Evolutionary conservation across 1,139 yeast genomes (phyloP).

Genomic region (Debaryomycetaceae sp.): DNA sequence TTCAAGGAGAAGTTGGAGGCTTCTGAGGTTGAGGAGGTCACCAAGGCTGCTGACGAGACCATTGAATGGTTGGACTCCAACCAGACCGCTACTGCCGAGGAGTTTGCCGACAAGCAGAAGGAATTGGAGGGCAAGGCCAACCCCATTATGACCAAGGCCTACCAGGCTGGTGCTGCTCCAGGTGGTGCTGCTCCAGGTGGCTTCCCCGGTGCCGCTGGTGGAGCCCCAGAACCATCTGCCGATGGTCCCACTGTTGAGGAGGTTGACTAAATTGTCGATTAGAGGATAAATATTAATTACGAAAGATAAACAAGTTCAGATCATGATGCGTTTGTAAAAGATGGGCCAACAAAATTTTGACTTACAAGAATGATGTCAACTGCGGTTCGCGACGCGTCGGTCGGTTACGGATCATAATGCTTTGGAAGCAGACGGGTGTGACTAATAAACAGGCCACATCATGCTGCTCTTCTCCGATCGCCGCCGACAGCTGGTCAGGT

Average conservation of each 20-base stretch:
- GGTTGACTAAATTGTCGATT: conserved; percentile 77
- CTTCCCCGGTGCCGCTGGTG: conserved; percentile 62
- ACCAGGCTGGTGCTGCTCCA: conserved; percentile 64
- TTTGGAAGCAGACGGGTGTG: too few species aligned
- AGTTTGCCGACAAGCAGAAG: conserved; percentile 85
- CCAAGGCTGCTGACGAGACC: conserved; percentile 81
- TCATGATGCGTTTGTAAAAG: too few species aligned
- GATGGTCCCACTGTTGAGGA: conserved; percentile 94
- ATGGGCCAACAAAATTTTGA: too few species aligned
- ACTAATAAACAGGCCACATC: too few species aligned
- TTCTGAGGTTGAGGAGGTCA: conserved; percentile 72
- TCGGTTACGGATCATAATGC: too few species aligned
- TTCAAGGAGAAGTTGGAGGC: conserved; percentile 80
- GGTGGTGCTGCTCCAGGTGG: conserved; percentile 59
- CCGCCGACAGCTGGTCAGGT: too few species aligned
- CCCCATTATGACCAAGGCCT: conserved; percentile 92
- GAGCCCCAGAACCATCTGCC: conserved; percentile 63
- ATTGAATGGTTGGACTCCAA: conserved; percentile 85
- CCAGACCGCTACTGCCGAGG: conserved; percentile 85
- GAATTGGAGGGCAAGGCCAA: conserved; percentile 90
- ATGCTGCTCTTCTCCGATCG: too few species aligned
- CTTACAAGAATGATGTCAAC: too few species aligned
- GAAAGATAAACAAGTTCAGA: too few species aligned
- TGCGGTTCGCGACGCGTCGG: too few species aligned
- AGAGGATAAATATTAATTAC: too few species aligned